Evolutionary conservation across 495 filamentous ascomycete genomes (phyloP).

Genomic region (Achaetomiella virescens): DNA sequence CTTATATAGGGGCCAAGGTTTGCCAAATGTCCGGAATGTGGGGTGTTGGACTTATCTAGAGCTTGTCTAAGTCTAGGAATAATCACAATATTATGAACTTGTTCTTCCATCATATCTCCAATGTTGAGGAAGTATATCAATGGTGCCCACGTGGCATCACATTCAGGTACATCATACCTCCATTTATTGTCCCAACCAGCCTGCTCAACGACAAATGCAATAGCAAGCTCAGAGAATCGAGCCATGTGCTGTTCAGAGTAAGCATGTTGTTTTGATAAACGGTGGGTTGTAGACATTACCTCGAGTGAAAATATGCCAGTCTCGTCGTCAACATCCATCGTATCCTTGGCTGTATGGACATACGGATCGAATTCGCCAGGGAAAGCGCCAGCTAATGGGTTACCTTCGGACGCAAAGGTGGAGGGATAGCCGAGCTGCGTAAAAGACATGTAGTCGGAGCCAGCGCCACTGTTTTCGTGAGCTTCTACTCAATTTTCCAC

Average conservation of each 20-base stretch:
- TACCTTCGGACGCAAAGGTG: constrained; percentile 29
- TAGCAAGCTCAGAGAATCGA: constrained; percentile 13
- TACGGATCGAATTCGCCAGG: constrained; percentile 21
- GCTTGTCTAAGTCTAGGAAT: too few relatives aligned
- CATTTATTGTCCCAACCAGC: constrained; percentile 18
- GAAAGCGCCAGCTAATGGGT: constrained; percentile 5
- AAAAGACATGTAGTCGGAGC: constrained; percentile 31
- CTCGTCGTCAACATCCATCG: constrained; percentile 22
- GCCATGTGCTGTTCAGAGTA: constrained; percentile 4
- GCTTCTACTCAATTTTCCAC: too few relatives aligned
- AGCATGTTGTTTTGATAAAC: not conserved
- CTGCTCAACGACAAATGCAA: constrained; percentile 21
- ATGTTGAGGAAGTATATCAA: too few relatives aligned
- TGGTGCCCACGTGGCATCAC: too few relatives aligned
- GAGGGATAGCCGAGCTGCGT: constrained; percentile 27
- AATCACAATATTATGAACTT: too few relatives aligned
- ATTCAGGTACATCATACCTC: too few relatives aligned
- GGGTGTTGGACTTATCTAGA: too few relatives aligned
- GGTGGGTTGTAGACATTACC: not conserved
- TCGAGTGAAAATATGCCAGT: constrained; percentile 10
- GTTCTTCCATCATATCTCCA: too few relatives aligned
- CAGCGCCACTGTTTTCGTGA: constrained; percentile 19
- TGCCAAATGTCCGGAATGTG: too few relatives aligned
- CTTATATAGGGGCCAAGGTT: too few relatives aligned
- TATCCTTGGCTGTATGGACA: constrained; percentile 28